Evolutionary conservation across 73 alveolate species (phyloP).

Genomic region (Stentor roeselii): DNA sequence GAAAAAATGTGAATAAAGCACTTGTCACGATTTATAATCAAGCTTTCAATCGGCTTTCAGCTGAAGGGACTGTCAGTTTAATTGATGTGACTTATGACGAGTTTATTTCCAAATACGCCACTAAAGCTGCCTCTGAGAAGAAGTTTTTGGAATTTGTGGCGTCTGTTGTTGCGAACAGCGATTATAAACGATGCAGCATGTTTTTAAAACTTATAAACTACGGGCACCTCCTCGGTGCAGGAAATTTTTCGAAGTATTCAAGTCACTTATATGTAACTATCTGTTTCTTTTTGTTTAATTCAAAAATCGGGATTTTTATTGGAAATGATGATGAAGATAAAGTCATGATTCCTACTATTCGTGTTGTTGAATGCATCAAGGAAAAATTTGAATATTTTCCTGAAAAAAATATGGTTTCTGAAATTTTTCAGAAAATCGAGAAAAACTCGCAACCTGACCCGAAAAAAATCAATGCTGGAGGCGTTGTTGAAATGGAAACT

Average conservation of each 20-base stretch:
- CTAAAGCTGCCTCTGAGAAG: not conserved
- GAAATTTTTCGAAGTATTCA: not conserved
- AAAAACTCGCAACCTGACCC: conserved; percentile 8
- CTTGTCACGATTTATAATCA: not conserved
- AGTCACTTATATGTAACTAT: not conserved
- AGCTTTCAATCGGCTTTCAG: not conserved
- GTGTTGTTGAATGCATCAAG: conserved; percentile 23
- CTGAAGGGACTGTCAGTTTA: not conserved
- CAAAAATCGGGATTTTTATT: not conserved
- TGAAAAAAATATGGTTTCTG: conserved; percentile 4
- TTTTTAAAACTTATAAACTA: not conserved
- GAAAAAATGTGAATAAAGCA: conserved; percentile 9
- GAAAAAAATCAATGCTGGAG: not conserved
- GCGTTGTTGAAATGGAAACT: not conserved
- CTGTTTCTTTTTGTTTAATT: not conserved
- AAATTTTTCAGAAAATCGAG: not conserved
- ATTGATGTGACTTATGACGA: conserved; percentile 16
- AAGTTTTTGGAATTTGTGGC: conserved; percentile 10
- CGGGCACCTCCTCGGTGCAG: not conserved
- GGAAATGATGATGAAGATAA: not conserved
- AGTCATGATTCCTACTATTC: not conserved
- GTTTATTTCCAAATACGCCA: not conserved
- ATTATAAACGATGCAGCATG: not conserved
- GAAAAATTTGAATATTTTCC: not conserved
- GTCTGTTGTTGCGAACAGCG: not conserved